Percentiles rank a stretch among this genome's conserved stretches.
Conservation (phyloP, 805 yeast species). For the Metschnikowia cerradonensis region DNA sequence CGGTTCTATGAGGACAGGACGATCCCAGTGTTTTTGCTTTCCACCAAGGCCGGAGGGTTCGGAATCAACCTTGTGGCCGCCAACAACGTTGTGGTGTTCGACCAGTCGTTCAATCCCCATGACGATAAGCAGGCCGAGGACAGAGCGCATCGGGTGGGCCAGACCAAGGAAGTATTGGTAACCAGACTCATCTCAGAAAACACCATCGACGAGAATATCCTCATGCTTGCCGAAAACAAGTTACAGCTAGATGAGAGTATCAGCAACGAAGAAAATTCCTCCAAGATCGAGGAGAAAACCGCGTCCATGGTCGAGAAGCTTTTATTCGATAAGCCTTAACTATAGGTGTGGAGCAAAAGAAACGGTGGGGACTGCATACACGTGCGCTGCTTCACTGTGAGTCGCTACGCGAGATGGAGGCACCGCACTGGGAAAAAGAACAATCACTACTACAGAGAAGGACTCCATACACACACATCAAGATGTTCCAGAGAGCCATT, state of each 20-base stretch:
- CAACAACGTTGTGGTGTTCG: constrained; percentile 84
- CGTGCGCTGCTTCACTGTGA: constrained; percentile 1
- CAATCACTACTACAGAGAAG: not conserved
- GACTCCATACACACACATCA: not conserved
- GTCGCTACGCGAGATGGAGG: constrained; percentile 4
- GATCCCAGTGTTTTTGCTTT: constrained; percentile 80
- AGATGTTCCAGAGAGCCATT: constrained; percentile 1
- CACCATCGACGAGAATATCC: constrained; percentile 87
- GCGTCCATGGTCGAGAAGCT: constrained; percentile 49
- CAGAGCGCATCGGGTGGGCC: constrained; percentile 97
- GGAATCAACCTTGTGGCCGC: constrained; percentile 97
- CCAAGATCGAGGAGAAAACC: constrained; percentile 49
- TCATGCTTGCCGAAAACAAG: constrained; percentile 82
- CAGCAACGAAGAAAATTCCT: constrained; percentile 40
- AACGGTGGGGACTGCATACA: constrained; percentile 1
- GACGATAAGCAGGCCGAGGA: constrained; percentile 99
- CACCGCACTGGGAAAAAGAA: constrained; percentile 5
- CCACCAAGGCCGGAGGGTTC: constrained; percentile 98
- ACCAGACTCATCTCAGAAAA: constrained; percentile 65
- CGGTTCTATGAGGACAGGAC: constrained; percentile 75
- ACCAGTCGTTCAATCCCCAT: constrained; percentile 95
- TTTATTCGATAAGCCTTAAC: constrained; percentile 29
- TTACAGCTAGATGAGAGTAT: constrained; percentile 75
- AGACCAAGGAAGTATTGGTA: constrained; percentile 77
- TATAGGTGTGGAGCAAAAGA: not conserved